phyloP scores from a whole-genome alignment of 768 basidiomycete genomes.

The Boletellus ananas region DNA sequence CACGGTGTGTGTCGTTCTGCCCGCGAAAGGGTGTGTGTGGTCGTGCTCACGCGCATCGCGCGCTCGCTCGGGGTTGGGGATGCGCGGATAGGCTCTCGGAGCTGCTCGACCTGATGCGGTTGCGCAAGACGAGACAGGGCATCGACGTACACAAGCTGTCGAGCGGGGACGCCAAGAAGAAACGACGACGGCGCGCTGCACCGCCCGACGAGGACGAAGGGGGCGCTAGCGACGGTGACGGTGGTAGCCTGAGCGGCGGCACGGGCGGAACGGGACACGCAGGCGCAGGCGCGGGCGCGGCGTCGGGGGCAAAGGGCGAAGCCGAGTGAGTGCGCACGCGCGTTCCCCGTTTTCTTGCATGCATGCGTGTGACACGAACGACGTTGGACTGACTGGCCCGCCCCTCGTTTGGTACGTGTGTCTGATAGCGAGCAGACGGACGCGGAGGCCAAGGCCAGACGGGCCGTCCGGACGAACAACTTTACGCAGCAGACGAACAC shows the following conservation, averaged over 20 bases:
- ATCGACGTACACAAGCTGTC: slow-evolving; percentile 84
- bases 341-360: background rate
- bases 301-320: slow-evolving; percentile 28
- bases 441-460: slow-evolving; percentile 65
- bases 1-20: slow-evolving; percentile 44
- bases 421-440: slow-evolving; percentile 54
- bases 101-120: slow-evolving; percentile 77
- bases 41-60: background rate
- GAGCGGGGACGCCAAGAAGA: slow-evolving; percentile 77
- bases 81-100: slow-evolving; percentile 59
- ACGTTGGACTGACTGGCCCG: background rate
- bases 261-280: background rate
- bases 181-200: slow-evolving; percentile 51
- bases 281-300: too few species aligned
- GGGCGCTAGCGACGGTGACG: slow-evolving; percentile 33
- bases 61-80: too few species aligned
- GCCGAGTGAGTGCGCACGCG: slow-evolving; percentile 44
- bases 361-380: background rate
- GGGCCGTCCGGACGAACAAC: slow-evolving; percentile 79
- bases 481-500: slow-evolving; percentile 97
- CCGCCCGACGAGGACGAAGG: slow-evolving; percentile 42
- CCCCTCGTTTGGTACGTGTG: too few species aligned
- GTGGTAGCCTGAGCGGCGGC: slow-evolving; percentile 57
- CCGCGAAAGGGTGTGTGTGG: background rate
- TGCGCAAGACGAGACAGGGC: slow-evolving; percentile 69